Conservation (phyloP, 805 yeast species). For the Saturnispora zaruensis region DNA sequence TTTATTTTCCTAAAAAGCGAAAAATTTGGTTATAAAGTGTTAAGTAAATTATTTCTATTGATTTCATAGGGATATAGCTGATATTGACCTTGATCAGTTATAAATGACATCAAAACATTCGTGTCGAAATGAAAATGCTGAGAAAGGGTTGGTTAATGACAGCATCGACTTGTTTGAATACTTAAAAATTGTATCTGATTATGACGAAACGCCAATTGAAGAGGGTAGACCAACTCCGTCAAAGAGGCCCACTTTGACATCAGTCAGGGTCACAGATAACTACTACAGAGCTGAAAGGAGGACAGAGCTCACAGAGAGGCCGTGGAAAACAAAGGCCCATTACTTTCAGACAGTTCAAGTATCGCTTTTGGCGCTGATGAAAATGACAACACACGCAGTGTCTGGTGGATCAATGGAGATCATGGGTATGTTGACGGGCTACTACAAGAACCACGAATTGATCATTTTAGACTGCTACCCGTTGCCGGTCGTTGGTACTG, state of each 20-base stretch:
- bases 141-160: not conserved
- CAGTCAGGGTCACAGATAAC: not conserved
- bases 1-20: too few species aligned
- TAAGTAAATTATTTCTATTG: too few species aligned
- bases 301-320: slow-evolving; percentile 23
- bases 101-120: not conserved
- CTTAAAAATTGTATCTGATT: not conserved
- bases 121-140: not conserved
- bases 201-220: not conserved
- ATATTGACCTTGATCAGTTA: not conserved
- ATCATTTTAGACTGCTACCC: slow-evolving; percentile 76
- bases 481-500: slow-evolving; percentile 93
- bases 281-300: not conserved
- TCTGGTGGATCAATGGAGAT: slow-evolving; percentile 83
- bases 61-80: too few species aligned
- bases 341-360: slow-evolving; percentile 56
- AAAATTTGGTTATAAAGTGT: too few species aligned
- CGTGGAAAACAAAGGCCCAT: slow-evolving; percentile 51
- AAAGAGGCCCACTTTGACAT: not conserved
- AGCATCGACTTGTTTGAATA: not conserved
- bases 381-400: slow-evolving; percentile 74
- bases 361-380: slow-evolving; percentile 61
- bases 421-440: slow-evolving; percentile 92
- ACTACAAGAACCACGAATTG: slow-evolving; percentile 42
- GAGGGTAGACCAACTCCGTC: not conserved